Conservation (phyloP, 768 basidiomycete species). For the Suillus placidus region DNA sequence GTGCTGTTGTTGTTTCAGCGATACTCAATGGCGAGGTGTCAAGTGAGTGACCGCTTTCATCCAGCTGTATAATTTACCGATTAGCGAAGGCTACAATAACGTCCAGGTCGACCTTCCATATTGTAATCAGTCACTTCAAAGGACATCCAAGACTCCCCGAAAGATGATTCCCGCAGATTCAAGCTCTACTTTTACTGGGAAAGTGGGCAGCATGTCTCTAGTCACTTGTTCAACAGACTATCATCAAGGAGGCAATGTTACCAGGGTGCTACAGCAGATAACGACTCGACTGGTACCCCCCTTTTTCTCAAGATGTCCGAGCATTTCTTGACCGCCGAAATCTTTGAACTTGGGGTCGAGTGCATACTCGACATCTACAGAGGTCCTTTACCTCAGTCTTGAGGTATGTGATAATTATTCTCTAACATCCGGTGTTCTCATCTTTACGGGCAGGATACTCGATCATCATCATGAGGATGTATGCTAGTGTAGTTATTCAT, state of each 20-base stretch:
- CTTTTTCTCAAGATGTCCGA: no score
- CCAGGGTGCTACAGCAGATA: no score
- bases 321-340: no score
- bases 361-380: no score
- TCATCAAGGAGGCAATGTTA: not conserved
- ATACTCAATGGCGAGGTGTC: not conserved
- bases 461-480: no score
- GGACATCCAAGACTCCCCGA: not conserved
- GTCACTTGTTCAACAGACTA: conserved; percentile 1
- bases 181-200: not conserved
- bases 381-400: no score
- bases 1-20: not conserved
- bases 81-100: not conserved
- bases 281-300: no score
- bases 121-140: not conserved
- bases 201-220: not conserved
- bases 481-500: not conserved
- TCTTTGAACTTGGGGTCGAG: no score
- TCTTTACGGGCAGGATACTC: no score
- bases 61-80: not conserved
- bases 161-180: not conserved
- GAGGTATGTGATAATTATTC: no score
- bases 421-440: no score
- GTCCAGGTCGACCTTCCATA: not conserved
- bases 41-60: not conserved